Conservation (phyloP, 2,329 filamentous ascomycete species). For the Trichophyton equinum region DNA sequence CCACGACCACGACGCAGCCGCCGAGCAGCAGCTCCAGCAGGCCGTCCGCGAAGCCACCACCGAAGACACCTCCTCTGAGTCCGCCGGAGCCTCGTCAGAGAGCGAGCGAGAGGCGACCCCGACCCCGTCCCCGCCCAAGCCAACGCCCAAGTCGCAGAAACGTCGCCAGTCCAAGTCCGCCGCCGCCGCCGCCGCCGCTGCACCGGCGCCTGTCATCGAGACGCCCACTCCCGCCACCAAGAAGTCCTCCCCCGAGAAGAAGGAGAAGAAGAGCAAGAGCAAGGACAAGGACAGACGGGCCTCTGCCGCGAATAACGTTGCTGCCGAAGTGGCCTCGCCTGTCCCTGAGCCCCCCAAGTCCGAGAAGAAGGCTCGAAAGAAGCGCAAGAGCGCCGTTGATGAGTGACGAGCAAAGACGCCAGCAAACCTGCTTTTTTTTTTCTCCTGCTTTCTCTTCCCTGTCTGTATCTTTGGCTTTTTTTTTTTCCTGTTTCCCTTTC, state of each 20-base stretch:
- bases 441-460: not conserved
- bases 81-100: conserved; percentile 21
- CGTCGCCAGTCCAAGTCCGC: conserved; percentile 28
- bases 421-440: not conserved
- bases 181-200: conserved; percentile 1
- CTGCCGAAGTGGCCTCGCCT: conserved; percentile 15
- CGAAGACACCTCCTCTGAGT: conserved; percentile 23
- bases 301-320: not conserved
- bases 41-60: conserved; percentile 27
- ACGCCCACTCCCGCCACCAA: conserved; percentile 21
- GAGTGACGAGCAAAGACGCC: conserved; percentile 4
- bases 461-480: not conserved
- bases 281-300: conserved; percentile 21
- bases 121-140: conserved; percentile 28
- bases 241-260: conserved; percentile 27
- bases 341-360: conserved; percentile 22
- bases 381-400: conserved; percentile 24
- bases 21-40: conserved; percentile 29
- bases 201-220: conserved; percentile 13
- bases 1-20: conserved; percentile 24
- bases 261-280: conserved; percentile 19
- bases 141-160: conserved; percentile 32
- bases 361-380: conserved; percentile 28
- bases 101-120: conserved; percentile 22
- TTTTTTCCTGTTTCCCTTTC: no score